Conservation (phyloP, 2,329 filamentous ascomycete genomes). For the Hysterium pulicare region DNA sequence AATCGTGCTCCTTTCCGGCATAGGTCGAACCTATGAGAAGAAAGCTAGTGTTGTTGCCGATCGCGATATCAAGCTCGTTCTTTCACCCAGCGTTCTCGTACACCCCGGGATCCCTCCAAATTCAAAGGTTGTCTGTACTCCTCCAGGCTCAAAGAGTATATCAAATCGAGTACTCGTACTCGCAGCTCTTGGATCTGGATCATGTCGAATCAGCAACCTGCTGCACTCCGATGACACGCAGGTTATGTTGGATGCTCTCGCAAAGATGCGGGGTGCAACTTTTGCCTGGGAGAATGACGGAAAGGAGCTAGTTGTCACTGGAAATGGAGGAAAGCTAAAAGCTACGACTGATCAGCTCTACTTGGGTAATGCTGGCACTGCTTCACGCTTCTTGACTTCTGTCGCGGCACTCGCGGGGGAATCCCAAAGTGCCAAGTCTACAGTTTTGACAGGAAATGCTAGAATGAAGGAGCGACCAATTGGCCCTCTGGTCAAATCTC, state of each 20-base stretch:
- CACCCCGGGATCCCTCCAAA: conserved; percentile 65
- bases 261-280: conserved; percentile 76
- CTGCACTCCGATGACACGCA: conserved; percentile 96
- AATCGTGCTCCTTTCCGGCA: conserved; percentile 85
- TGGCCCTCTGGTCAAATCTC: conserved; percentile 84
- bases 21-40: conserved; percentile 82
- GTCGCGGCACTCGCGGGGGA: conserved; percentile 80
- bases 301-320: conserved; percentile 83
- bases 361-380: conserved; percentile 93
- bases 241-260: conserved; percentile 93
- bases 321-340: conserved; percentile 80
- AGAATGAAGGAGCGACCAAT: conserved; percentile 97
- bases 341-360: conserved; percentile 78
- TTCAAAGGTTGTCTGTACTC: conserved; percentile 71
- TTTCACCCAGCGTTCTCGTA: conserved; percentile 76
- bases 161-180: conserved; percentile 95
- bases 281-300: conserved; percentile 95
- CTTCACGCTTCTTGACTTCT: conserved; percentile 90
- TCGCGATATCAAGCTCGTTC: conserved; percentile 72
- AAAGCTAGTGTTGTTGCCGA: conserved; percentile 89
- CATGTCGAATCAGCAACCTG: conserved; percentile 85
- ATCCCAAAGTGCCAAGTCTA: conserved; percentile 59
- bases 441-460: conserved; percentile 85
- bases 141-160: conserved; percentile 95
- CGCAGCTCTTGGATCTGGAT: conserved; percentile 81